Percentiles rank a stretch among this genome's conserved stretches.
Conservation (phyloP, 2,329 filamentous ascomycete species). For the Mycosphaerelloides madeirae region DNA sequence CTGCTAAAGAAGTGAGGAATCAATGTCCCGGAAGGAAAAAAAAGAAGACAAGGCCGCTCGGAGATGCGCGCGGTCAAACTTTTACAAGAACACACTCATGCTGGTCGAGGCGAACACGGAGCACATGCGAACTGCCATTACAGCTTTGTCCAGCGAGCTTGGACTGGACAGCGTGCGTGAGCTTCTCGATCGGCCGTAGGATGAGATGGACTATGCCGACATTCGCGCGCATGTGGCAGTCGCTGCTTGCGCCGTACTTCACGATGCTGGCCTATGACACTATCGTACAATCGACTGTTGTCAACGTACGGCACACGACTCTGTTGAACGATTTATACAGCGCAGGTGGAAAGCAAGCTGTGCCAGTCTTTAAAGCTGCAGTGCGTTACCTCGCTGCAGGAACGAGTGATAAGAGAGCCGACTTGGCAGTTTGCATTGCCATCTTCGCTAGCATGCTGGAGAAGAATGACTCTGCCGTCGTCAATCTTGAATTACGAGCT, state of each 20-base stretch:
- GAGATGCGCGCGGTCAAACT: slow-evolving; percentile 6
- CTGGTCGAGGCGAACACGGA: slow-evolving; percentile 6
- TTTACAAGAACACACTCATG: neutral
- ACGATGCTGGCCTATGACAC: slow-evolving; percentile 10
- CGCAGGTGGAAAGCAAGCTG: slow-evolving; percentile 3
- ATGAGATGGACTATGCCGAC: neutral
- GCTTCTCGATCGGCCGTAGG: neutral
- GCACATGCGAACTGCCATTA: slow-evolving; percentile 9
- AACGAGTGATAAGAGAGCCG: neutral
- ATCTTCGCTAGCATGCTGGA: slow-evolving; percentile 9
- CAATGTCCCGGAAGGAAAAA: slow-evolving; percentile 3
- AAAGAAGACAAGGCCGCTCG: slow-evolving; percentile 2
- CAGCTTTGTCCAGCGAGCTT: neutral
- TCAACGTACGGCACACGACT: slow-evolving; percentile 2
- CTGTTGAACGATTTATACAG: slow-evolving; percentile 11
- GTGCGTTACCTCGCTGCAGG: neutral
- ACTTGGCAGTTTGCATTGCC: slow-evolving; percentile 3
- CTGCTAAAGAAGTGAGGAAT: slow-evolving; percentile 2
- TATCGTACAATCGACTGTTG: slow-evolving; percentile 5
- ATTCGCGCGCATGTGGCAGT: neutral
- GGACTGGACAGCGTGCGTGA: slow-evolving; percentile 7
- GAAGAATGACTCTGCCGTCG: slow-evolving; percentile 6
- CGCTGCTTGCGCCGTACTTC: slow-evolving; percentile 11
- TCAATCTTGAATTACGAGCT: slow-evolving; percentile 4
- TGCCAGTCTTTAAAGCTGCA: slow-evolving; percentile 4